Conservation (phyloP, 441 rosid genomes). For the Jatropha podagrica region DNA sequence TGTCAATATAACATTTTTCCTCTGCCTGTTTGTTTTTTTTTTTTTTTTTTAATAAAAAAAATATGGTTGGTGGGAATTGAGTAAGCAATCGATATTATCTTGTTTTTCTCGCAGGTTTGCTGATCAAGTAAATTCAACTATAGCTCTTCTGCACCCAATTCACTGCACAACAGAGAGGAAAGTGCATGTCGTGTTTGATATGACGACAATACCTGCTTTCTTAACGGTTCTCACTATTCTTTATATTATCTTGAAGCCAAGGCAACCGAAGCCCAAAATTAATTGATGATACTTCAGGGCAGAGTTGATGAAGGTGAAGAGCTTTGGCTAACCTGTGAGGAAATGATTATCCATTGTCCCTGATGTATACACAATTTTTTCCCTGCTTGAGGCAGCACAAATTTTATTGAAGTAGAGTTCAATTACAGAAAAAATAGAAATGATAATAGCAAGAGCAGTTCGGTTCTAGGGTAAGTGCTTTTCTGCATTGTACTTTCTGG, state of each 20-base stretch:
- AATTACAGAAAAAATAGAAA: slow-evolving; percentile 20
- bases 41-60: too few relatives aligned
- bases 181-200: slow-evolving; percentile 65
- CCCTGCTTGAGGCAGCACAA: slow-evolving; percentile 8
- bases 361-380: slow-evolving; percentile 10
- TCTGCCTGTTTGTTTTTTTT: slow-evolving; percentile 1
- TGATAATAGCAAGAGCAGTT: neutral
- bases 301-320: slow-evolving; percentile 12
- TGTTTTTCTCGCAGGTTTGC: slow-evolving; percentile 54
- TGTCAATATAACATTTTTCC: neutral
- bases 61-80: neutral
- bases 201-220: slow-evolving; percentile 84
- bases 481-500: neutral
- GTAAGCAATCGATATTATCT: neutral
- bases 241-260: slow-evolving; percentile 68
- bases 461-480: too few relatives aligned
- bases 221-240: slow-evolving; percentile 57
- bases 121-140: slow-evolving; percentile 76
- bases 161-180: slow-evolving; percentile 85
- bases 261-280: slow-evolving; percentile 89
- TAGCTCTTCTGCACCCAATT: slow-evolving; percentile 76
- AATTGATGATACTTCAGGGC: slow-evolving; percentile 44
- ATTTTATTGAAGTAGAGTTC: slow-evolving; percentile 8
- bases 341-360: slow-evolving; percentile 9
- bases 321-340: slow-evolving; percentile 4